Evolutionary conservation across 1,284 basidiomycete species (phyloP).

Genomic region (Ganoderma leucocontextum): DNA sequence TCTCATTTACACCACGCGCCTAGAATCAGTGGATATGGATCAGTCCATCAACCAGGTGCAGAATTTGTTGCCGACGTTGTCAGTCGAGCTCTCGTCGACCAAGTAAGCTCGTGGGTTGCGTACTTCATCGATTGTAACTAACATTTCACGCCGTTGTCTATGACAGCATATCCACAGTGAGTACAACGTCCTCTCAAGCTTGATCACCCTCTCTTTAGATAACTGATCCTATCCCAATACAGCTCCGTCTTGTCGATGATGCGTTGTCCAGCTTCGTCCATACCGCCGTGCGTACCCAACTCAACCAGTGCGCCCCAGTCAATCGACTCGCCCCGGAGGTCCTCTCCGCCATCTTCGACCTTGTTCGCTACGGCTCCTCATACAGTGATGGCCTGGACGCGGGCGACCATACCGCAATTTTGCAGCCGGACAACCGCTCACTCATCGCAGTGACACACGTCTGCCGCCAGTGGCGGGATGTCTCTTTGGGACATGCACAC

Average conservation of each 20-base stretch:
- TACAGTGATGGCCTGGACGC: not conserved
- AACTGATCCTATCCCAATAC: not conserved
- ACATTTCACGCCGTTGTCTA: not conserved
- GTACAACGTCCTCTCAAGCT: not conserved
- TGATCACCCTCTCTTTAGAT: not conserved
- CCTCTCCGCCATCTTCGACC: slow-evolving; percentile 9
- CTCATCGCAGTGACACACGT: slow-evolving; percentile 20
- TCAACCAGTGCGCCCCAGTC: slow-evolving; percentile 5
- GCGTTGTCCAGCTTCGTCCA: not conserved
- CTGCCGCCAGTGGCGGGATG: slow-evolving; percentile 19
- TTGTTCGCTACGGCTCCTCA: not conserved
- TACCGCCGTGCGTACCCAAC: not conserved
- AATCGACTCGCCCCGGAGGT: slow-evolving; percentile 11
- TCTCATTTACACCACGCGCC: not conserved
- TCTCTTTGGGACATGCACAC: slow-evolving; percentile 2
- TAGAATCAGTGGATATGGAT: not conserved
- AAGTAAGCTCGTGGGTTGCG: not conserved
- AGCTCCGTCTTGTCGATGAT: slow-evolving; percentile 1
- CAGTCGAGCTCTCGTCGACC: not conserved
- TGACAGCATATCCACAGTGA: not conserved
- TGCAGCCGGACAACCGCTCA: not conserved
- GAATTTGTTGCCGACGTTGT: not conserved
- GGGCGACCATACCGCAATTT: not conserved
- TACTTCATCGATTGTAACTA: not conserved
- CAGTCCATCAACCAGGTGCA: not conserved